These are phyloP conservation scores for Thinopyrum elongatum DNA, from an alignment of 176 grass and related monocot genomes.

Conservation along the genomic window DNA sequence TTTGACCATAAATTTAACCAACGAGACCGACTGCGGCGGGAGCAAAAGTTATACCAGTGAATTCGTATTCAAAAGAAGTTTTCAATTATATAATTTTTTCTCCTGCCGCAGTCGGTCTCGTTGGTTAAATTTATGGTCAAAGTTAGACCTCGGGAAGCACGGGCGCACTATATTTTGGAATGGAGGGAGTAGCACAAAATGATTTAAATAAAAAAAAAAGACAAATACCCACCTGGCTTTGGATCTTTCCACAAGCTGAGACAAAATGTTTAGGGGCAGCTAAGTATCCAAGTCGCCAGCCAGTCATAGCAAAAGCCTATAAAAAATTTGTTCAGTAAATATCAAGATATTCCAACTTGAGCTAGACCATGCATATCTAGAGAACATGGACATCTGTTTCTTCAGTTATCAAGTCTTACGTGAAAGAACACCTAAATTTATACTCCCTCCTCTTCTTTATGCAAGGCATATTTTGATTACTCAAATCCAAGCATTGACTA, in stretches of 20 bases:
- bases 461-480: background rate
- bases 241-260: constrained; percentile 83
- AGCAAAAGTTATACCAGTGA: too few relatives aligned
- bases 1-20: too few relatives aligned
- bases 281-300: constrained; percentile 94
- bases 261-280: constrained; percentile 84
- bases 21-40: too few relatives aligned
- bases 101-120: too few relatives aligned
- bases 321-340: constrained; percentile 25
- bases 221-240: constrained; percentile 62
- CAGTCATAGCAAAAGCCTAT: constrained; percentile 98
- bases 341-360: background rate
- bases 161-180: too few relatives aligned
- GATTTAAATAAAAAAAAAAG: constrained; percentile 18
- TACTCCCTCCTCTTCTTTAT: background rate
- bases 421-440: background rate
- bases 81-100: too few relatives aligned
- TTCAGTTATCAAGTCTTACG: constrained; percentile 2
- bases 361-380: background rate
- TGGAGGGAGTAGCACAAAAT: background rate
- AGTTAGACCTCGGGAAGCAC: too few relatives aligned
- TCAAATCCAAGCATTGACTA: background rate
- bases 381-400: background rate
- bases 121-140: too few relatives aligned
- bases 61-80: too few relatives aligned